Evolutionary conservation across 352 stramenopile genomes (phyloP).

Genomic region (Blastocystis sp.): DNA sequence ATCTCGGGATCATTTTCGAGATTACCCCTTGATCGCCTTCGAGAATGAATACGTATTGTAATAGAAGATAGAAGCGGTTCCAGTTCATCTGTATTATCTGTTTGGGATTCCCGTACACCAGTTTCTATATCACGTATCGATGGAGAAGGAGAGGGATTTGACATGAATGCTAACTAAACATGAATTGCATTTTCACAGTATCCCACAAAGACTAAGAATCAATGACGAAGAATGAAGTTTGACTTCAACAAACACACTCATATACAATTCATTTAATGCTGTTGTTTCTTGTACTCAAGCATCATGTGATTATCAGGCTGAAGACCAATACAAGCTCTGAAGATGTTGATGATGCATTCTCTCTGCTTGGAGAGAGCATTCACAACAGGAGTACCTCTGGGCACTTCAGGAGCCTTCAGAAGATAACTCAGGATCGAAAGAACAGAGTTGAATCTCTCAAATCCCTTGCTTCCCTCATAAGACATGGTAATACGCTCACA

Average conservation of each 20-base stretch:
- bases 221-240: too few relatives aligned
- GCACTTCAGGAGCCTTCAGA: constrained; percentile 94
- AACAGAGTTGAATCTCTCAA: constrained; percentile 90
- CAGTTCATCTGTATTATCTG: too few relatives aligned
- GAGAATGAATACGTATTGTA: too few relatives aligned
- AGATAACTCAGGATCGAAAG: constrained; percentile 95
- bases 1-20: too few relatives aligned
- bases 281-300: constrained; percentile 81
- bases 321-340: constrained; percentile 91
- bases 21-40: too few relatives aligned
- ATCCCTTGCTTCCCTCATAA: constrained; percentile 75
- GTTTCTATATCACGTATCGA: too few relatives aligned
- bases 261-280: not conserved
- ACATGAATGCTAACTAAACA: too few relatives aligned
- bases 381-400: constrained; percentile 91
- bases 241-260: constrained; percentile 5
- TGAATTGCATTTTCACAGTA: too few relatives aligned
- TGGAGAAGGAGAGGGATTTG: too few relatives aligned
- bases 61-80: too few relatives aligned
- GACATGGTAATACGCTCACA: constrained; percentile 88
- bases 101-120: too few relatives aligned
- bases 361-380: constrained; percentile 96
- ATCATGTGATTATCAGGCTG: constrained; percentile 94
- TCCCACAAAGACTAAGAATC: too few relatives aligned
- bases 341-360: constrained; percentile 93